Evolutionary conservation across 768 basidiomycete genomes (phyloP).

Genomic region (Russula griseocarnosa): DNA sequence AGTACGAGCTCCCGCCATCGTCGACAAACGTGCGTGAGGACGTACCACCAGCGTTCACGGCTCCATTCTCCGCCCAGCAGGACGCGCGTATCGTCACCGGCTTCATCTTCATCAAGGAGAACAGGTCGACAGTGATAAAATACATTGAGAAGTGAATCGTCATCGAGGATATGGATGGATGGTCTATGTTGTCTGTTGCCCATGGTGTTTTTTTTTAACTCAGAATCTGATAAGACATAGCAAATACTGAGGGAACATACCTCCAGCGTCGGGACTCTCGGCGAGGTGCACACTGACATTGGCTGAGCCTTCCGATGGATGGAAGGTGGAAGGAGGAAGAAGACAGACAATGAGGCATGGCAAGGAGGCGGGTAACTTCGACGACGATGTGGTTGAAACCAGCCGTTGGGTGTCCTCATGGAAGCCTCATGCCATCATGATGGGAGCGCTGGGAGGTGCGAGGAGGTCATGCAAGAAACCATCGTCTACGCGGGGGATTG

Average conservation of each 20-base stretch:
- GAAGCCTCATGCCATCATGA: not conserved
- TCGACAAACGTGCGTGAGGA: not conserved
- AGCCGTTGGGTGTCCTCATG: not conserved
- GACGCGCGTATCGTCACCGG: not conserved
- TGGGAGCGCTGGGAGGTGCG: no score
- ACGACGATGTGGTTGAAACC: not conserved
- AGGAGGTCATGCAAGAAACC: no score
- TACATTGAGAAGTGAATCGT: not conserved
- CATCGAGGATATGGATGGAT: not conserved
- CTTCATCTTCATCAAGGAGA: not conserved
- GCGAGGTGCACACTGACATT: not conserved
- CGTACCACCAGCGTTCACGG: conserved; percentile 1
- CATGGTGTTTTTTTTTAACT: not conserved
- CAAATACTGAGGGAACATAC: not conserved
- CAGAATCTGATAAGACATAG: not conserved
- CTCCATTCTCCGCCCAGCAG: not conserved
- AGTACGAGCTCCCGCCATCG: conserved; percentile 3
- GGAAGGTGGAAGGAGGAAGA: not conserved
- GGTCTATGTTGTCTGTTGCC: not conserved
- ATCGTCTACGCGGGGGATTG: no score
- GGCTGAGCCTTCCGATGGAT: not conserved
- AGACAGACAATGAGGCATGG: not conserved
- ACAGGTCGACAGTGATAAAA: not conserved
- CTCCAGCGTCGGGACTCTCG: not conserved
- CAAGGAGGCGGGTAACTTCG: not conserved